Conservation (phyloP, 2,329 filamentous ascomycete genomes). For the Fusarium compactum region DNA sequence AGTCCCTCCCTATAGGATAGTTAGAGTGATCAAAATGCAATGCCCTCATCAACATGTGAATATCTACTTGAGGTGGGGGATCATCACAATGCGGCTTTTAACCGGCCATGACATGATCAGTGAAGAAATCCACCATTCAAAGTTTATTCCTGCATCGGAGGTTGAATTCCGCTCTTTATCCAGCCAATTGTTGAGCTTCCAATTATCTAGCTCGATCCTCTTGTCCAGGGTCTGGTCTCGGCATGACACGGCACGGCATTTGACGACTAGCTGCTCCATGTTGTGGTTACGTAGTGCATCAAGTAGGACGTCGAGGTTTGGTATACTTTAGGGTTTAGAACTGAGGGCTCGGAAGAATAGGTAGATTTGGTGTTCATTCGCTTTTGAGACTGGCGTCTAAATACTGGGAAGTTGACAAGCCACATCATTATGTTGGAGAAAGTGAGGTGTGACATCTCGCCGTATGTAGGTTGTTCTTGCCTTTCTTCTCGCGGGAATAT, state of each 20-base stretch:
- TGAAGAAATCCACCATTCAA: neutral
- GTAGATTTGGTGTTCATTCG: too few relatives aligned
- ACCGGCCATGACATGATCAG: slow-evolving; percentile 25
- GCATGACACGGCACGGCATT: slow-evolving; percentile 15
- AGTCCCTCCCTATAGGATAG: neutral
- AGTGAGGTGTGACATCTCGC: neutral
- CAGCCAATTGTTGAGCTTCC: slow-evolving; percentile 22
- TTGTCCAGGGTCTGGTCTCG: slow-evolving; percentile 1
- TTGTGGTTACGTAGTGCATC: neutral
- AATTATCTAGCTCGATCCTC: slow-evolving; percentile 22
- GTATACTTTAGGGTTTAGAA: rapidly evolving
- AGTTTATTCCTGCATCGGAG: slow-evolving; percentile 21
- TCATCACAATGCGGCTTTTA: slow-evolving; percentile 40
- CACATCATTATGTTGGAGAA: neutral
- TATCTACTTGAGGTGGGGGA: slow-evolving; percentile 6
- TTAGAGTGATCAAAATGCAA: neutral
- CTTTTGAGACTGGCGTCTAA: neutral
- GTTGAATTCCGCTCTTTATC: slow-evolving; percentile 5
- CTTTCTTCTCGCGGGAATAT: neutral
- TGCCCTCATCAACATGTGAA: slow-evolving; percentile 6
- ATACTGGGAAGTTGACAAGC: neutral
- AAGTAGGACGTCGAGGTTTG: neutral
- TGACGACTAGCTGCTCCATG: neutral
- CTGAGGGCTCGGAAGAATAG: too few relatives aligned
- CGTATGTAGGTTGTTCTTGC: neutral